Evolutionary conservation across 2,329 filamentous ascomycete species (phyloP).

Genomic region (Penicillium decumbens): DNA sequence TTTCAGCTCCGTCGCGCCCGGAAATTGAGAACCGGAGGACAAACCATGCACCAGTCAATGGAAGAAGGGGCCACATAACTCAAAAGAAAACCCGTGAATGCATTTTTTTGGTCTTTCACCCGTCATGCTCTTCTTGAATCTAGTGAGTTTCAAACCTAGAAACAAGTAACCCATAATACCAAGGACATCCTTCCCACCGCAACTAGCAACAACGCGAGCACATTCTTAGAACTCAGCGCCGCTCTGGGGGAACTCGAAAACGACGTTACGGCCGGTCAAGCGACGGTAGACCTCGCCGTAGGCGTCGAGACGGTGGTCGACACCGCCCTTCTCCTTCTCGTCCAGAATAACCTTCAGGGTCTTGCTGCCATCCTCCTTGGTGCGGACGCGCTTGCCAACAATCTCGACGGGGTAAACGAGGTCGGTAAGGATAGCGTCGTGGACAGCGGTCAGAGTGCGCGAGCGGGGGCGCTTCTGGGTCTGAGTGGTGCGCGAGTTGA

Average conservation of each 20-base stretch:
- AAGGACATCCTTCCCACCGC: slow-evolving; percentile 23
- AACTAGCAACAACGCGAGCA: slow-evolving; percentile 22
- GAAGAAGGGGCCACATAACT: slow-evolving; percentile 22
- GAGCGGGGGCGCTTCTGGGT: slow-evolving; percentile 98
- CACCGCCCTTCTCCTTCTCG: slow-evolving; percentile 99
- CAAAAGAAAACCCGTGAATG: slow-evolving; percentile 28
- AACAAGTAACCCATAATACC: slow-evolving; percentile 25
- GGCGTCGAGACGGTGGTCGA: slow-evolving; percentile 99
- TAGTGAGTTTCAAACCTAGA: slow-evolving; percentile 27
- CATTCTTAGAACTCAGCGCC: slow-evolving; percentile 71
- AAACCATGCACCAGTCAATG: slow-evolving; percentile 21
- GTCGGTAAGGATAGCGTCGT: slow-evolving; percentile 96
- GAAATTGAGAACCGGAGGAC: slow-evolving; percentile 14
- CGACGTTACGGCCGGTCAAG: slow-evolving; percentile 91
- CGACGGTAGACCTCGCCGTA: slow-evolving; percentile 99
- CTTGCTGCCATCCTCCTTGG: slow-evolving; percentile 98
- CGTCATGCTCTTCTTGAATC: slow-evolving; percentile 26
- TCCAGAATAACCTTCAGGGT: slow-evolving; percentile 97
- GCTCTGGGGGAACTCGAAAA: slow-evolving; percentile 97
- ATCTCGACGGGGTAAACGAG: slow-evolving; percentile 99
- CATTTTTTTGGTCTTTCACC: slow-evolving; percentile 29
- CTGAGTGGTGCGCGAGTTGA: slow-evolving; percentile 90
- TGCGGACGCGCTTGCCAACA: slow-evolving; percentile 96
- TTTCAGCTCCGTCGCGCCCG: slow-evolving; percentile 21
- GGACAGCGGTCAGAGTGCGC: slow-evolving; percentile 95